A percentile compares a stretch with the other conserved stretches of the same genome.
phyloP scores from a whole-genome alignment of 768 basidiomycete species.

The Myochromella boudieri region DNA sequence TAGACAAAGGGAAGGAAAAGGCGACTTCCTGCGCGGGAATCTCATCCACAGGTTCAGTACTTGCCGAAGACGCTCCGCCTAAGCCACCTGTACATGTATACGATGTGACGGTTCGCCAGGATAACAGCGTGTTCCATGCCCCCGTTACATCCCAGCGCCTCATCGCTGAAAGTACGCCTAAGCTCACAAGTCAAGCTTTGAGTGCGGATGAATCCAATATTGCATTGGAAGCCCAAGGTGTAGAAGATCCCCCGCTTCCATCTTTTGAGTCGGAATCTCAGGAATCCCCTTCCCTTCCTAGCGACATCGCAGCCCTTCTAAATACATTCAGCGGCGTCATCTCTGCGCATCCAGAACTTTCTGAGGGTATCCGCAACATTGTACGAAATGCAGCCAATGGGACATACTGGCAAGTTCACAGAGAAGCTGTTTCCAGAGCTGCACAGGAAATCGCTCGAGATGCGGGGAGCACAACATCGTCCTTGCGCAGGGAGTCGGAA shows the following conservation, averaged over 20 bases:
- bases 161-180: conserved; percentile 38
- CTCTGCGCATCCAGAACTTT: conserved; percentile 67
- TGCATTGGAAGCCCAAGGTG: background rate
- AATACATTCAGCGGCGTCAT: conserved; percentile 55
- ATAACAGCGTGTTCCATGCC: conserved; percentile 3
- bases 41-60: conserved; percentile 37
- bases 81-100: conserved; percentile 67
- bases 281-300: conserved; percentile 43
- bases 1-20: conserved; percentile 53
- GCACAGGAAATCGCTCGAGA: conserved; percentile 53
- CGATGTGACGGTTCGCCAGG: conserved; percentile 29
- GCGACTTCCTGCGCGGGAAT: conserved; percentile 33
- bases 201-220: conserved; percentile 4
- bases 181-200: conserved; percentile 19
- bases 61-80: conserved; percentile 42
- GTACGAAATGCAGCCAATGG: conserved; percentile 61
- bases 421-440: conserved; percentile 56
- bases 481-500: conserved; percentile 50
- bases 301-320: conserved; percentile 66
- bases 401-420: conserved; percentile 68
- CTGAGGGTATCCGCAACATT: conserved; percentile 65
- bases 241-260: conserved; percentile 51
- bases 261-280: conserved; percentile 35
- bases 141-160: conserved; percentile 8
- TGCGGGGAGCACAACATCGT: conserved; percentile 41